Conservation (phyloP, 1,284 basidiomycete species). For the Boletus nobilissimus region DNA sequence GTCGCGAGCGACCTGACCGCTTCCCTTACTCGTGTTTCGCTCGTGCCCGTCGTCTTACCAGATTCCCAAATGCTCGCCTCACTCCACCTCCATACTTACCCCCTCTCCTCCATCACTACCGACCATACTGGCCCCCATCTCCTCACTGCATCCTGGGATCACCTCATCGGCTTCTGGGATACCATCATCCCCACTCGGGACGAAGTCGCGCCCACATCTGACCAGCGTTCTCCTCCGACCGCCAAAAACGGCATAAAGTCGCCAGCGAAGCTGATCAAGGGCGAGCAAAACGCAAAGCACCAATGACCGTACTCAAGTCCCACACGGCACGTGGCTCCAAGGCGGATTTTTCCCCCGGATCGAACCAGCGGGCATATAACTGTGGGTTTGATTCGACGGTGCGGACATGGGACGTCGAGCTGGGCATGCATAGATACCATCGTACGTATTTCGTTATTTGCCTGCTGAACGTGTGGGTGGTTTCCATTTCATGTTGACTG, state of each 20-base stretch:
- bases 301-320: slow-evolving; percentile 73
- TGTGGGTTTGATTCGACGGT: slow-evolving; percentile 83
- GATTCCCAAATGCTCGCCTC: slow-evolving; percentile 56
- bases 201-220: slow-evolving; percentile 57
- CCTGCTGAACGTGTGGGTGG: slow-evolving; percentile 26
- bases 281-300: slow-evolving; percentile 66
- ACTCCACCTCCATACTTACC: slow-evolving; percentile 82
- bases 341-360: slow-evolving; percentile 58
- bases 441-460: slow-evolving; percentile 28
- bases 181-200: slow-evolving; percentile 69
- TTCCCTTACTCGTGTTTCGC: slow-evolving; percentile 66
- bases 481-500: not conserved
- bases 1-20: slow-evolving; percentile 86
- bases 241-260: slow-evolving; percentile 67
- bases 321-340: slow-evolving; percentile 80
- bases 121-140: slow-evolving; percentile 63
- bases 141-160: slow-evolving; percentile 45
- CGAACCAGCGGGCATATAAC: slow-evolving; percentile 62
- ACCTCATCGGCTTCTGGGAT: slow-evolving; percentile 79
- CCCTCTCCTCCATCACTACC: slow-evolving; percentile 75
- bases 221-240: slow-evolving; percentile 49
- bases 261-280: slow-evolving; percentile 45
- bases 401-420: slow-evolving; percentile 76
- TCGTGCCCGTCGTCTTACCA: slow-evolving; percentile 58
- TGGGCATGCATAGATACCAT: slow-evolving; percentile 75